Evolutionary conservation across 1,284 basidiomycete species (phyloP), one percentile per base, ranked within the genome.

Genomic region (Papiliotrema terrestris): DNA sequence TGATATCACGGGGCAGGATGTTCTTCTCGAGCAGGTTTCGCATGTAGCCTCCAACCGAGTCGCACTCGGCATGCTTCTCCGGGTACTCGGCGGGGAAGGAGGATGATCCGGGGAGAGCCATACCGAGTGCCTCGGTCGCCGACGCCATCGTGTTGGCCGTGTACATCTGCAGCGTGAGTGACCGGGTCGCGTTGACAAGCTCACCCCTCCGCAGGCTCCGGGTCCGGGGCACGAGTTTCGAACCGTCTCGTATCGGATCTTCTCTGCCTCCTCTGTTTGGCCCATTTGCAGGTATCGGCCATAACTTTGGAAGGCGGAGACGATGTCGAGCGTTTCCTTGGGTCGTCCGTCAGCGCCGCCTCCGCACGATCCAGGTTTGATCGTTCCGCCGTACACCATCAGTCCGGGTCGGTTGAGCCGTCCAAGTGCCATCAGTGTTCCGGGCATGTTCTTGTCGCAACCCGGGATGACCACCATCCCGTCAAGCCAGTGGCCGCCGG

Each of bases 371-470:
- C 95, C 93, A 9, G 93, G 84, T 51, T 86, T 86, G 67, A 97
- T 98, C 23, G 89, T 89, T 32, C 95, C 95, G 41, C 95, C 95
- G 69, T 98, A 98, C 1, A 98, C 87, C 91, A 98, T 96, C 57
- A 98, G 67, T 60, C 91, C 88, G 26, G 95, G 95, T 49, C 95
- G 84, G 78, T 98, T 97, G 60, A 98, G 80, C 50, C 95, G 83
- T 52, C 93, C 92, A 52, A 96, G 83, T 54, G 91, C 92, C 80
- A 95, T 96, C 65, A 95, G 79, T 39, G 92, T 91, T 55, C 93
- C 93, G 11, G 93, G 93, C 92, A 96, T 96, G 77, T 97, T 97
- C 79, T 96, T 97, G 80, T 97, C 93, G 73, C 93, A 97, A 36
- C 93, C 93, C 37, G 95, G 95, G 49, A 98, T 82, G 54, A 91